Evolutionary conservation across 1,284 basidiomycete species (phyloP).

Genomic region (Megacollybia platyphylla): DNA sequence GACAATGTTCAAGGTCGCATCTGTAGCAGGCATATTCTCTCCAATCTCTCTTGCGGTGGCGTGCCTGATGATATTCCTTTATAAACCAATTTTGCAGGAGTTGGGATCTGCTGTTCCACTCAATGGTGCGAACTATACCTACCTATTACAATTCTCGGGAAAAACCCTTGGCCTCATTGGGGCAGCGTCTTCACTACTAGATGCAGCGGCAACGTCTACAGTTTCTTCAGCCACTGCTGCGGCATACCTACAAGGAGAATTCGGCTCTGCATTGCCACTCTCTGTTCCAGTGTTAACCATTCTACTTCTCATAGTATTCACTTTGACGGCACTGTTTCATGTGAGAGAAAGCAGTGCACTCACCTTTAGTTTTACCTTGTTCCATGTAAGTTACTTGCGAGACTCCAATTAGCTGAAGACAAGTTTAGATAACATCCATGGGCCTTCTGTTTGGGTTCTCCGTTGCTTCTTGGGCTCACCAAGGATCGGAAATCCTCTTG

Average conservation of each 20-base stretch:
- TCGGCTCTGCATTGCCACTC: slow-evolving; percentile 32
- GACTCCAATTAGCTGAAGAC: slow-evolving; percentile 3
- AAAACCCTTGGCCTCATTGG: slow-evolving; percentile 47
- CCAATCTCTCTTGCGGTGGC: slow-evolving; percentile 55
- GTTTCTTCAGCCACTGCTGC: slow-evolving; percentile 61
- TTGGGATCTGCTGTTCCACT: slow-evolving; percentile 52
- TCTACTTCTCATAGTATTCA: slow-evolving; percentile 38
- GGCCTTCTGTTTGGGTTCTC: slow-evolving; percentile 33
- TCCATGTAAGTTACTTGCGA: slow-evolving; percentile 34
- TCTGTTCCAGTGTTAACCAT: slow-evolving; percentile 34
- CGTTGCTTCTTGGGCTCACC: slow-evolving; percentile 32
- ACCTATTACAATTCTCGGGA: slow-evolving; percentile 46
- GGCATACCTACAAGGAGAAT: slow-evolving; percentile 51
- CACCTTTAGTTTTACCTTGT: slow-evolving; percentile 37
- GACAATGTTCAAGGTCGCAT: neutral
- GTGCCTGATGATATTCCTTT: slow-evolving; percentile 46
- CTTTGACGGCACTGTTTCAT: slow-evolving; percentile 41
- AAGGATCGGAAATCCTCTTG: slow-evolving; percentile 28
- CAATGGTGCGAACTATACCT: slow-evolving; percentile 54
- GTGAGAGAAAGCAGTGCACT: slow-evolving; percentile 49
- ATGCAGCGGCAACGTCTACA: slow-evolving; percentile 51
- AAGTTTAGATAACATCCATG: slow-evolving; percentile 39
- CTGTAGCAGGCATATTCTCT: slow-evolving; percentile 17
- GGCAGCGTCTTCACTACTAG: slow-evolving; percentile 49
- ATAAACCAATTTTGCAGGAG: slow-evolving; percentile 62